These are phyloP conservation scores for Cytospora chrysosperma DNA, from an alignment of 2,329 filamentous ascomycete genomes.

Conservation along the genomic window DNA sequence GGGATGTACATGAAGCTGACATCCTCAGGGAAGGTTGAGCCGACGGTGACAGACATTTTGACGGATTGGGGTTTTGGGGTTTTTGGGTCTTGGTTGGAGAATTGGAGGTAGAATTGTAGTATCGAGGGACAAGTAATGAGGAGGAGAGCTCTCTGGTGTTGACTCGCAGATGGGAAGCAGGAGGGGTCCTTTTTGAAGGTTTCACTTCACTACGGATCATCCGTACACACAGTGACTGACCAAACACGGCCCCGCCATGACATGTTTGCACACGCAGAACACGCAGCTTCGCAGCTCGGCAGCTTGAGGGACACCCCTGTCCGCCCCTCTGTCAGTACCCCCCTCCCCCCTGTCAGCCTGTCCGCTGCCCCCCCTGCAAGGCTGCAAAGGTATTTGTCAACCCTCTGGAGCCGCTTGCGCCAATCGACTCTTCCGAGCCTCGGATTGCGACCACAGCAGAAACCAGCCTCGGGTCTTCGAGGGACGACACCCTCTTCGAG, in stretches of 20 bases:
- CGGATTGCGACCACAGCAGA: no score
- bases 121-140: neutral
- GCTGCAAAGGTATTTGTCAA: neutral
- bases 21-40: conserved; percentile 78
- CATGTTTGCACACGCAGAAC: conserved; percentile 3
- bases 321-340: no score
- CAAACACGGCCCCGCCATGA: conserved; percentile 13
- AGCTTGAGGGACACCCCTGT: no score
- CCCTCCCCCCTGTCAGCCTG: no score
- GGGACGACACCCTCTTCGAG: neutral
- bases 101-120: conserved; percentile 22
- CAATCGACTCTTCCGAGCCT: neutral
- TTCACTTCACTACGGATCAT: conserved; percentile 12
- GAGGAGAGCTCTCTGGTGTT: conserved; percentile 1
- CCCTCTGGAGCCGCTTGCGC: neutral
- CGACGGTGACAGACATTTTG: conserved; percentile 43
- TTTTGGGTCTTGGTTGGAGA: neutral
- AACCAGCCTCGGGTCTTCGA: neutral
- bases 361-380: no score
- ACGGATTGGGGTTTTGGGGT: conserved; percentile 39
- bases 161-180: neutral
- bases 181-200: conserved; percentile 19
- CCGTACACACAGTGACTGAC: no score
- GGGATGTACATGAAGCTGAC: conserved; percentile 84
- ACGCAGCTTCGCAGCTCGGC: neutral